phyloP scores from a whole-genome alignment of 306 rosid species.

The Pterocarpus santalinus region DNA sequence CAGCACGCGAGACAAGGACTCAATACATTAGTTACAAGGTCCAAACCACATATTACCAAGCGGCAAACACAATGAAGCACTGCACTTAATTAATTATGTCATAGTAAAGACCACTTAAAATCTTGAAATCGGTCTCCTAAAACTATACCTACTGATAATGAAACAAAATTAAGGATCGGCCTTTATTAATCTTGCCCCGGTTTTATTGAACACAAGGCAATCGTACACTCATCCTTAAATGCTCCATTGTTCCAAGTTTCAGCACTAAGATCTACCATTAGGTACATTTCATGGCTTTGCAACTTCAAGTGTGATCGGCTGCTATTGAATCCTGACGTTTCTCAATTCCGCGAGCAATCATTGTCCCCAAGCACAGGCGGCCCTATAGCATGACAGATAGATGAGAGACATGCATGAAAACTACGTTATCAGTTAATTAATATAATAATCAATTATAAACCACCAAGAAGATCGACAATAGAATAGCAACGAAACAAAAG shows the following conservation, averaged over 20 bases:
- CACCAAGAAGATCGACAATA: not conserved
- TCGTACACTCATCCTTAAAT: constrained; percentile 54
- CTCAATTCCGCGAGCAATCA: constrained; percentile 52
- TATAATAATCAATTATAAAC: constrained; percentile 17
- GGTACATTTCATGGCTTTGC: constrained; percentile 48
- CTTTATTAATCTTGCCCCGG: constrained; percentile 58
- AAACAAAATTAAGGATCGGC: constrained; percentile 54
- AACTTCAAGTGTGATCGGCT: constrained; percentile 39
- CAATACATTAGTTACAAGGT: constrained; percentile 44
- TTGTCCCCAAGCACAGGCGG: constrained; percentile 98
- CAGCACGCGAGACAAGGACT: constrained; percentile 17
- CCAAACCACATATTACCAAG: constrained; percentile 46
- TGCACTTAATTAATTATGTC: constrained; percentile 47
- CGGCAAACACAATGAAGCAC: constrained; percentile 44
- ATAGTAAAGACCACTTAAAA: constrained; percentile 41
- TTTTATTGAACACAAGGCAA: constrained; percentile 55
- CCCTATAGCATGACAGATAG: constrained; percentile 58
- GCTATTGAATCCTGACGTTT: constrained; percentile 32
- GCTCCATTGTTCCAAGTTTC: constrained; percentile 49
- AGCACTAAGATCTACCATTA: constrained; percentile 54
- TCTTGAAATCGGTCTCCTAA: constrained; percentile 49
- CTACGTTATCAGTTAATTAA: constrained; percentile 1
- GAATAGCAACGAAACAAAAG: not conserved
- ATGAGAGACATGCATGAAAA: constrained; percentile 45
- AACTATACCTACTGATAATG: constrained; percentile 41